These are phyloP conservation scores for Sphagnurus paluster DNA, from an alignment of 1,284 basidiomycete species.

Conservation along the genomic window DNA sequence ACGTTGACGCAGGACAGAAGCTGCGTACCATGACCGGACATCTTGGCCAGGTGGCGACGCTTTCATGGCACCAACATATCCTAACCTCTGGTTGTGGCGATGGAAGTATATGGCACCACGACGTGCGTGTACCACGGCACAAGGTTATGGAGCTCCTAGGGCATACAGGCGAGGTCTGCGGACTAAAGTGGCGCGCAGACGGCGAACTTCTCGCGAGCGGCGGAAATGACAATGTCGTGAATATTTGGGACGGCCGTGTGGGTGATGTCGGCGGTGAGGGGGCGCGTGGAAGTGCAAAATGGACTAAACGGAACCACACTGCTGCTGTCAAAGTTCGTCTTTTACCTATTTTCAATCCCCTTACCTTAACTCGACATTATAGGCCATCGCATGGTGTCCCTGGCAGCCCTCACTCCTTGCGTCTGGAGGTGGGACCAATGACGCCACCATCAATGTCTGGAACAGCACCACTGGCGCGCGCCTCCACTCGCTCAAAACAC, in stretches of 20 bases:
- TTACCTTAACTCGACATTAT: conserved; percentile 5
- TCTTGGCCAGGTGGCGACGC: conserved; percentile 74
- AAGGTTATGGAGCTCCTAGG: conserved; percentile 89
- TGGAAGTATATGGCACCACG: conserved; percentile 93
- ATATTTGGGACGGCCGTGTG: conserved; percentile 90
- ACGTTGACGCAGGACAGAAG: conserved; percentile 78
- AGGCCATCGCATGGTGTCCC: conserved; percentile 96
- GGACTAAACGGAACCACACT: conserved; percentile 93
- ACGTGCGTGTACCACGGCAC: conserved; percentile 85
- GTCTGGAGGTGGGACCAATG: conserved; percentile 92
- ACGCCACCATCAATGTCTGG: conserved; percentile 94
- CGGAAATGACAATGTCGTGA: conserved; percentile 95
- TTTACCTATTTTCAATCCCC: background rate
- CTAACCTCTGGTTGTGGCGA: conserved; percentile 88
- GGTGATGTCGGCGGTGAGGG: conserved; percentile 64
- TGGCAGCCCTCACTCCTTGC: conserved; percentile 94
- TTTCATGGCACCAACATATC: conserved; percentile 87
- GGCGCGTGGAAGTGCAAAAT: conserved; percentile 71
- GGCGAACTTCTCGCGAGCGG: conserved; percentile 91
- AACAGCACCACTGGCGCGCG: conserved; percentile 88
- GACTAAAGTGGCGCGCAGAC: conserved; percentile 79
- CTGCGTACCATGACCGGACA: conserved; percentile 89
- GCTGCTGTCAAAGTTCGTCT: conserved; percentile 85
- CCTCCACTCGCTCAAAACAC: conserved; percentile 80
- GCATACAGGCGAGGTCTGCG: conserved; percentile 89